Evolutionary conservation across 2,329 filamentous ascomycete genomes (phyloP).

Genomic region (Dactylellina sp.): DNA sequence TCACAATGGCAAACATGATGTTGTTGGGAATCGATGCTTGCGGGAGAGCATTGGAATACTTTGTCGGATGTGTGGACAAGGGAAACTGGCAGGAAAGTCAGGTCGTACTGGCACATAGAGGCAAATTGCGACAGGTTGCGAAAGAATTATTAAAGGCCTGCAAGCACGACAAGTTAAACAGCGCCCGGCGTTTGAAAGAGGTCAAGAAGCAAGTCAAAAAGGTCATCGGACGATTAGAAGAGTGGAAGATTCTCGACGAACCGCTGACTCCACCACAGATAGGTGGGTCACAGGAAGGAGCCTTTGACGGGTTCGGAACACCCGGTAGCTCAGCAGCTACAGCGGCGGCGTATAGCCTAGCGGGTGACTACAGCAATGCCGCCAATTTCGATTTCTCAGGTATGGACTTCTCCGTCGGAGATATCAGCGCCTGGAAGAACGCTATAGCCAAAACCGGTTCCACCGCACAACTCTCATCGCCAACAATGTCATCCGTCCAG

Average conservation of each 20-base stretch:
- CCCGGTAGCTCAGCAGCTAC: neutral
- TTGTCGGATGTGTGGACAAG: constrained; percentile 48
- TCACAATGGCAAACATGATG: constrained; percentile 57
- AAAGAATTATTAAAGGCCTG: constrained; percentile 37
- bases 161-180: constrained; percentile 42
- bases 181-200: constrained; percentile 45
- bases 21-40: constrained; percentile 56
- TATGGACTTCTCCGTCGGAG: constrained; percentile 16
- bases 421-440: constrained; percentile 21
- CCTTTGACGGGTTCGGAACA: constrained; percentile 21
- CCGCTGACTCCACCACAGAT: constrained; percentile 25
- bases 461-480: constrained; percentile 33
- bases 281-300: constrained; percentile 5
- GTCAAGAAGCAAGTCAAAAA: constrained; percentile 56
- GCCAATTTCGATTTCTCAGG: constrained; percentile 47
- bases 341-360: constrained; percentile 39
- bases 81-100: constrained; percentile 52
- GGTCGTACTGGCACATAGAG: constrained; percentile 39
- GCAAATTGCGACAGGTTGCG: constrained; percentile 29
- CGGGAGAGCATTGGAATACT: constrained; percentile 48
- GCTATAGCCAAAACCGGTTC: neutral
- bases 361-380: constrained; percentile 44
- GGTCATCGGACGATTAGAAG: constrained; percentile 35
- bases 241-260: constrained; percentile 37
- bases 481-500: constrained; percentile 25